phyloP scores from a whole-genome alignment of 2,329 filamentous ascomycete species.

The Laburnicola sp. region DNA sequence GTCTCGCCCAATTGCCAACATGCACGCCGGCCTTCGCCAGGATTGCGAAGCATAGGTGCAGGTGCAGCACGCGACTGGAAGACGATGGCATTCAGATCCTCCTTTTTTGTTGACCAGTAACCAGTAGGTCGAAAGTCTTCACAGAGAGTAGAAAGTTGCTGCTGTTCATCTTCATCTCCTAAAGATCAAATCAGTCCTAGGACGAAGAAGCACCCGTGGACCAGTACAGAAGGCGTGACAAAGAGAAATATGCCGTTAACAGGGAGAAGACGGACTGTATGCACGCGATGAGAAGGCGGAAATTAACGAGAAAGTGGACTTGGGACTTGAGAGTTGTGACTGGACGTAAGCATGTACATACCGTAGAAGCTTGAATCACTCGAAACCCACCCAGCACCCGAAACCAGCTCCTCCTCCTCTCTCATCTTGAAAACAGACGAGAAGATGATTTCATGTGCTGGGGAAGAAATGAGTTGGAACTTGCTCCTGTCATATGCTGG shows the following conservation, averaged over 20 bases:
- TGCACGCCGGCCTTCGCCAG: slow-evolving; percentile 56
- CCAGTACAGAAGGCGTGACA: not conserved
- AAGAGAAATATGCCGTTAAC: not conserved
- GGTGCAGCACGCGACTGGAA: slow-evolving; percentile 19
- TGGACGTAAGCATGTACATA: slow-evolving; percentile 24
- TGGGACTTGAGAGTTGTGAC: not conserved
- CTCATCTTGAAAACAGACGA: slow-evolving; percentile 20
- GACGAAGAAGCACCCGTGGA: not conserved
- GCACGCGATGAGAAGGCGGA: not conserved
- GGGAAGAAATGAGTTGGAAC: slow-evolving; percentile 3
- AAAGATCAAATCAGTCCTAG: slow-evolving; percentile 9
- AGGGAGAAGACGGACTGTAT: not conserved
- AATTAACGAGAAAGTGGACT: not conserved
- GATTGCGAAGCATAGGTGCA: slow-evolving; percentile 51
- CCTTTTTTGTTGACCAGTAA: slow-evolving; percentile 26
- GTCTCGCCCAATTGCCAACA: slow-evolving; percentile 68
- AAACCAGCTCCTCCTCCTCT: slow-evolving; percentile 33
- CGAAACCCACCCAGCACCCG: slow-evolving; percentile 40
- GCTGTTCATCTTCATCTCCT: slow-evolving; percentile 37
- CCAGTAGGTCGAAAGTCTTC: slow-evolving; percentile 17
- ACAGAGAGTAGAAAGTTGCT: slow-evolving; percentile 22
- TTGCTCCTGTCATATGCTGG: slow-evolving; percentile 3
- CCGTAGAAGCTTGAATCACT: slow-evolving; percentile 53
- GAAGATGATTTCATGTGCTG: slow-evolving; percentile 7
- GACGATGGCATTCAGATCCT: slow-evolving; percentile 31